These are phyloP conservation scores for Phallus indusiatus DNA, from an alignment of 768 basidiomycete genomes.

Conservation along the genomic window DNA sequence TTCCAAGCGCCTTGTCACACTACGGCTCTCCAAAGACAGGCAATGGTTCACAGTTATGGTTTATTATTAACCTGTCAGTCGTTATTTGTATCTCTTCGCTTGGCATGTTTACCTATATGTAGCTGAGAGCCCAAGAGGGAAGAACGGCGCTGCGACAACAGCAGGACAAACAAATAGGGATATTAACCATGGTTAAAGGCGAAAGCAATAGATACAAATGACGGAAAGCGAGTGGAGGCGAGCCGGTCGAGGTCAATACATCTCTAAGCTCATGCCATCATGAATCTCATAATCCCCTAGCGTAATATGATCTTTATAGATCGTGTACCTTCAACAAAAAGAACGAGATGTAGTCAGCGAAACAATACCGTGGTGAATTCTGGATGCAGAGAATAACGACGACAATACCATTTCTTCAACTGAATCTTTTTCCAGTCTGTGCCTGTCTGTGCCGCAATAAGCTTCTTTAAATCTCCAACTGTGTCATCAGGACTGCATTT, in stretches of 20 bases:
- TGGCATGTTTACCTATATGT: no score
- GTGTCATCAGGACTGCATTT: constrained; percentile 95
- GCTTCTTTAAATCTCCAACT: constrained; percentile 92
- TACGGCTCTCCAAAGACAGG: no score
- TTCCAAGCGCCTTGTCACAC: no score
- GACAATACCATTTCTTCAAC: constrained; percentile 85
- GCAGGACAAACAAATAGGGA: no score
- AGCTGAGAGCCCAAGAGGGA: no score
- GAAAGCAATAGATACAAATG: no score
- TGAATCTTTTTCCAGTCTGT: constrained; percentile 79
- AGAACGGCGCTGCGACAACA: no score
- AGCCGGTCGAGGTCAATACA: constrained; percentile 46
- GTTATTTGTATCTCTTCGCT: no score
- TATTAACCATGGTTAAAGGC: no score
- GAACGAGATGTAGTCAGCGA: not conserved
- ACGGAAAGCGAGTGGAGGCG: no score
- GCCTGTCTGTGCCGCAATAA: constrained; percentile 94
- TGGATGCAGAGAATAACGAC: not conserved
- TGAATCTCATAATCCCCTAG: constrained; percentile 88
- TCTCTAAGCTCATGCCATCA: constrained; percentile 89
- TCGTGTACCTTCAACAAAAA: constrained; percentile 62
- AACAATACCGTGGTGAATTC: not conserved
- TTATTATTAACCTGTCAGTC: no score
- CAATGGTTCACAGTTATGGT: no score
- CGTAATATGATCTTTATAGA: constrained; percentile 94